A percentile compares a stretch with the other conserved stretches of the same genome.
phyloP scores from a whole-genome alignment of 768 basidiomycete species.

The Tulasnella sp. region DNA sequence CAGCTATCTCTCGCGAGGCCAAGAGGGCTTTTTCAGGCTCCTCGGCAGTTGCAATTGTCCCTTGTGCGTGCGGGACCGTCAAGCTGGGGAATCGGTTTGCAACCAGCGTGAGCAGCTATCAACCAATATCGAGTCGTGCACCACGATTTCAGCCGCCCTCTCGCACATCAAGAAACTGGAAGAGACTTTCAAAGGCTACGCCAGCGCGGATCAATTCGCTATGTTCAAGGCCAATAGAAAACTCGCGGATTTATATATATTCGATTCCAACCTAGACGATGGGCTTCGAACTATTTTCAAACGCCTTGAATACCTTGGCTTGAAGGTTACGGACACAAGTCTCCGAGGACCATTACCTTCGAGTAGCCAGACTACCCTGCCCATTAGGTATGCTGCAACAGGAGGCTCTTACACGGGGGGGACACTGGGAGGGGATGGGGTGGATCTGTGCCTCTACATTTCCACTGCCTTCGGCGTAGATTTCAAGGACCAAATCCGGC shows the following conservation, averaged over 20 bases:
- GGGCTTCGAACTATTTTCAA: background rate
- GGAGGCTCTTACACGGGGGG: background rate
- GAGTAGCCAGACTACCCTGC: background rate
- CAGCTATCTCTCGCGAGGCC: background rate
- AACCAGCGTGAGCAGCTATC: background rate
- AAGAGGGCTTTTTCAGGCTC: background rate
- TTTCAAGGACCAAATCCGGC: background rate
- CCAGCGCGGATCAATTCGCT: background rate
- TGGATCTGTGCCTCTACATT: background rate
- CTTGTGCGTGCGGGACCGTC: conserved; percentile 20
- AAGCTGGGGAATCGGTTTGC: conserved; percentile 12
- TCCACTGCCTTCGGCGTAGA: background rate
- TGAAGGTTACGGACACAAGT: conserved; percentile 2
- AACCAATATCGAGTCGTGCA: background rate
- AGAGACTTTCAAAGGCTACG: background rate
- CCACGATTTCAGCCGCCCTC: background rate
- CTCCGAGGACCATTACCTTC: background rate
- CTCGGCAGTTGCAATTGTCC: conserved; percentile 9
- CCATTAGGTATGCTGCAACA: background rate
- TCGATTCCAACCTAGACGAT: background rate
- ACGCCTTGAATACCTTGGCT: background rate
- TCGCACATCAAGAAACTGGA: background rate
- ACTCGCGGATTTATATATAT: background rate
- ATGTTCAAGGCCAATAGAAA: background rate
- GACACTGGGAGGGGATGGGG: background rate